Conservation (phyloP, 768 basidiomycete species). For the Boletus rubroflammeus region DNA sequence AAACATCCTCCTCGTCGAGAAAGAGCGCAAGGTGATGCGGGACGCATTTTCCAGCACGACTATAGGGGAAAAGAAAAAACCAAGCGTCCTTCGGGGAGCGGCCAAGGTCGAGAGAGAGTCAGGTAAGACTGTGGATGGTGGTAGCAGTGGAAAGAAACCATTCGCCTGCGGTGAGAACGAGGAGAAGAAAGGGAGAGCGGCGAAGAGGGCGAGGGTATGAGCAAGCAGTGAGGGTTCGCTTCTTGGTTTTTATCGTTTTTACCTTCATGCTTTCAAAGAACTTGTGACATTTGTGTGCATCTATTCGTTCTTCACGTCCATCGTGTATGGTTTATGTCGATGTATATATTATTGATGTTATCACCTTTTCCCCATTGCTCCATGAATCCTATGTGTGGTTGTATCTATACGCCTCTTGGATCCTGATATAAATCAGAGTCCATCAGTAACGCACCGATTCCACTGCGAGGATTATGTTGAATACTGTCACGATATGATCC, state of each 20-base stretch:
- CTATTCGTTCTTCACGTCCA: slow-evolving; percentile 15
- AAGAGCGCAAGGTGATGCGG: slow-evolving; percentile 21
- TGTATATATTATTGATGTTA: neutral
- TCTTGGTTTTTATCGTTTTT: neutral
- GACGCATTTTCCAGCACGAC: slow-evolving; percentile 8
- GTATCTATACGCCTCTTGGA: neutral
- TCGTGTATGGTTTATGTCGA: neutral
- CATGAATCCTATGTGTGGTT: neutral
- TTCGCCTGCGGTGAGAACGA: slow-evolving; percentile 76
- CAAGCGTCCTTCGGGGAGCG: slow-evolving; percentile 25
- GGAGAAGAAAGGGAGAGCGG: slow-evolving; percentile 44
- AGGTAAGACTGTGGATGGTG: neutral
- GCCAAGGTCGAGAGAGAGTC: neutral
- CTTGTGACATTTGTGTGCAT: neutral
- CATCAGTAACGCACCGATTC: neutral
- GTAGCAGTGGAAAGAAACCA: slow-evolving; percentile 29
- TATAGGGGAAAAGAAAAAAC: slow-evolving; percentile 14
- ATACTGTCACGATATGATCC: neutral
- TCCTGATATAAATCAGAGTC: neutral
- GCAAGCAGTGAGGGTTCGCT: neutral
- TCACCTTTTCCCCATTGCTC: neutral
- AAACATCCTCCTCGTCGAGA: slow-evolving; percentile 22
- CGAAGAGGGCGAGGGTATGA: slow-evolving; percentile 18
- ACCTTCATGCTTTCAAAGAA: slow-evolving; percentile 9
- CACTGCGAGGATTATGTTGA: neutral